Percentiles rank a stretch among this genome's conserved stretches.
Evolutionary conservation across 495 filamentous ascomycete genomes (phyloP).

Genomic region (Hypoxylon fuscum): DNA sequence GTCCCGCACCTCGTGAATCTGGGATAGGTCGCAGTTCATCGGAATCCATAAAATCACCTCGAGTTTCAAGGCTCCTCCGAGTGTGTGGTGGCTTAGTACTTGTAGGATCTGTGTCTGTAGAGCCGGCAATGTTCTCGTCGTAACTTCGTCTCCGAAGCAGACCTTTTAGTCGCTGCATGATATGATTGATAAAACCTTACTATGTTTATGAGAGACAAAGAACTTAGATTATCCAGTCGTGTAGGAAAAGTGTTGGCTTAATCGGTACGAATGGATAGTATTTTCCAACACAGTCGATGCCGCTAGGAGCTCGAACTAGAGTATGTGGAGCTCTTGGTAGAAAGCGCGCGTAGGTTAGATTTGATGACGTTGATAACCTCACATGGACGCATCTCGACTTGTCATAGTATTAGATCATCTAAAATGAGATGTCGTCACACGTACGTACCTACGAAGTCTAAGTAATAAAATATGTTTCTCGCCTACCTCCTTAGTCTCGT

Average conservation of each 20-base stretch:
- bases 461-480: no score
- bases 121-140: not conserved
- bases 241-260: no score
- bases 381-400: no score
- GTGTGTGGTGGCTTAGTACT: not conserved
- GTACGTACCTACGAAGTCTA: no score
- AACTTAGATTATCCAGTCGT: not conserved
- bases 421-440: no score
- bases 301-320: slow-evolving; percentile 6
- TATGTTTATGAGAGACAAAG: not conserved
- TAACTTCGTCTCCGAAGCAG: slow-evolving; percentile 13
- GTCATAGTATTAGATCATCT: no score
- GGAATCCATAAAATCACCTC: not conserved
- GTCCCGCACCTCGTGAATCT: not conserved
- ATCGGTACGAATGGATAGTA: no score
- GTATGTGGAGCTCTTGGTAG: not conserved
- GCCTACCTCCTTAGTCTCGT: no score
- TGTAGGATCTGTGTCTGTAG: not conserved
- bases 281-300: no score
- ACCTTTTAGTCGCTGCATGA: slow-evolving; percentile 19
- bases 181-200: not conserved
- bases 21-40: not conserved
- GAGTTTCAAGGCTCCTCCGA: not conserved
- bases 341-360: no score
- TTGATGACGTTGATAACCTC: no score